Evolutionary conservation across 495 filamentous ascomycete genomes (phyloP).

Genomic region (Podospora conica): DNA sequence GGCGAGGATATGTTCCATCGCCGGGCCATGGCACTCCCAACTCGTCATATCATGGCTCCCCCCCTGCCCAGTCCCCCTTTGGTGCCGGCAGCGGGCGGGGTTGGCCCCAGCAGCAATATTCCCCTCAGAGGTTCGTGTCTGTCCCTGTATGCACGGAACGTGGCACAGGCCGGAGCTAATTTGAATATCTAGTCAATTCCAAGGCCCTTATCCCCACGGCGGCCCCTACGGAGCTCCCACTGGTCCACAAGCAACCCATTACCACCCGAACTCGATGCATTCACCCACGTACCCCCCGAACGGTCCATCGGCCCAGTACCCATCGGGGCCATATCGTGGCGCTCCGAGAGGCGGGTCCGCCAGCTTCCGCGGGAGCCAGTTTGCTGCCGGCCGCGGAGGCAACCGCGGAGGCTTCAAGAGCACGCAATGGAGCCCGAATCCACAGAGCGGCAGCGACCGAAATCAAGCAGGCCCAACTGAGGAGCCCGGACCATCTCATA

Average conservation of each 20-base stretch:
- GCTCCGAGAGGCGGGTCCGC: constrained; percentile 41
- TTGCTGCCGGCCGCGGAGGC: constrained; percentile 29
- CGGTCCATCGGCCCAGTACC: constrained; percentile 48
- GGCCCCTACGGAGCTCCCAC: constrained; percentile 45
- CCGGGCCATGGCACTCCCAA: constrained; percentile 53
- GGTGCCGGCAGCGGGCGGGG: constrained; percentile 53
- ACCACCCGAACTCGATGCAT: constrained; percentile 28
- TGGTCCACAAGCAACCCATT: constrained; percentile 44
- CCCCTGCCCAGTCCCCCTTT: constrained; percentile 61
- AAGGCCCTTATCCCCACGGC: constrained; percentile 50
- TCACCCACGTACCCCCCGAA: constrained; percentile 46
- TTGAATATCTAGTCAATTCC: constrained; percentile 45
- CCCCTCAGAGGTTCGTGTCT: constrained; percentile 53
- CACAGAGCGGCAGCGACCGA: constrained; percentile 12
- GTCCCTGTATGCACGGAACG: neutral
- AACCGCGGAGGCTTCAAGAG: constrained; percentile 33
- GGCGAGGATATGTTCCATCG: constrained; percentile 49
- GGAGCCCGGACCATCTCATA: constrained; percentile 27
- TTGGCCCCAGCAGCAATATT: constrained; percentile 51
- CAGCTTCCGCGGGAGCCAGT: constrained; percentile 36
- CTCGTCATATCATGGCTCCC: constrained; percentile 61
- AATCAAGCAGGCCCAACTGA: constrained; percentile 19
- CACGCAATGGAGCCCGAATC: constrained; percentile 28
- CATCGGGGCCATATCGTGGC: constrained; percentile 46
- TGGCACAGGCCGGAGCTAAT: neutral